Conservation (phyloP, 805 yeast species). For the Candida coleopterorum region DNA sequence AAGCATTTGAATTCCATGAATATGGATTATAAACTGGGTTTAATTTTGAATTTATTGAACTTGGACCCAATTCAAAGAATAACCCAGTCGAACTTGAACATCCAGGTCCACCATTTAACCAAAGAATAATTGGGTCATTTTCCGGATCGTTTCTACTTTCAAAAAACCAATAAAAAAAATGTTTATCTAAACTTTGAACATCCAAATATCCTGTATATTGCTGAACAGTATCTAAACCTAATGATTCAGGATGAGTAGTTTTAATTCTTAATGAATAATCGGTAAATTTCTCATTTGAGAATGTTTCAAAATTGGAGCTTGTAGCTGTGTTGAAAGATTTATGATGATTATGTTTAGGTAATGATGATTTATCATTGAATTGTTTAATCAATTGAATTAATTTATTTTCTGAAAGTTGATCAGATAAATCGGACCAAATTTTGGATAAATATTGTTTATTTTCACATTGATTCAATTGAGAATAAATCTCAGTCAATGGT, state of each 20-base stretch:
- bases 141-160: conserved; percentile 86
- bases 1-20: conserved; percentile 90
- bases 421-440: conserved; percentile 8
- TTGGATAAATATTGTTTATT: conserved; percentile 1
- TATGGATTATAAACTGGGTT: conserved; percentile 74
- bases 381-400: conserved; percentile 4
- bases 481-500: not conserved
- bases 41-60: conserved; percentile 61
- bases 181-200: conserved; percentile 46
- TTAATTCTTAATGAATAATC: conserved; percentile 28
- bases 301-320: conserved; percentile 14
- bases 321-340: not conserved
- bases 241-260: conserved; percentile 28
- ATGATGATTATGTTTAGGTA: conserved; percentile 1
- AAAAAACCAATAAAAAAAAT: conserved; percentile 89
- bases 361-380: conserved; percentile 4
- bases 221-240: conserved; percentile 33
- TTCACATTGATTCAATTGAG: conserved; percentile 2
- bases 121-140: conserved; percentile 80
- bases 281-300: conserved; percentile 17
- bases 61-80: conserved; percentile 88
- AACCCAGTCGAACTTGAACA: conserved; percentile 89
- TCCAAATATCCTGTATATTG: conserved; percentile 39
- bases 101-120: conserved; percentile 98
- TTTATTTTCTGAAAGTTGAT: conserved; percentile 3